These are phyloP conservation scores for Aspergillus ellipticus DNA, from an alignment of 495 filamentous ascomycete species.

Conservation along the genomic window DNA sequence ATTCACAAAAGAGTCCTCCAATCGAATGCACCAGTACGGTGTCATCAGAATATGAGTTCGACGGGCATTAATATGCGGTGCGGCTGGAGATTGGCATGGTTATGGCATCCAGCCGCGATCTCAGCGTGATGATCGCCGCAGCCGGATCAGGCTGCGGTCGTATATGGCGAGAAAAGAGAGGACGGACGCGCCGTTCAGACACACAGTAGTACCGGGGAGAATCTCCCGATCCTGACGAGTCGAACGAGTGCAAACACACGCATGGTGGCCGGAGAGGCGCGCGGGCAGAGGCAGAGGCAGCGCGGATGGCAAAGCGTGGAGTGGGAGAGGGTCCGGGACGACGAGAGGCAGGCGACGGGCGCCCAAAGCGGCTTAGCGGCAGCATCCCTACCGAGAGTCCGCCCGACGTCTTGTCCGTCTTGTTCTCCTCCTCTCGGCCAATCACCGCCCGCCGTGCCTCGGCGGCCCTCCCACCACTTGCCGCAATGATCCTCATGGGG, in stretches of 20 bases:
- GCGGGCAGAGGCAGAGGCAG: neutral
- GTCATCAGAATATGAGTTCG: no score
- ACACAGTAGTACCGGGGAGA: neutral
- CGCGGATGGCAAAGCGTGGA: neutral
- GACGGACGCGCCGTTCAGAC: neutral
- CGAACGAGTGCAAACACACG: slow-evolving; percentile 43
- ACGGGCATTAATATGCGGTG: neutral
- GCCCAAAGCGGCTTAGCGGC: slow-evolving; percentile 18
- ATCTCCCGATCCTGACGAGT: slow-evolving; percentile 27
- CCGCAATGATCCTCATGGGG: slow-evolving; percentile 23
- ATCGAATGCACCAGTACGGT: no score
- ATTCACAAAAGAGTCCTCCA: no score
- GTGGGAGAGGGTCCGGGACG: slow-evolving; percentile 1
- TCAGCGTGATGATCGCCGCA: neutral
- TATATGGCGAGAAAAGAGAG: neutral
- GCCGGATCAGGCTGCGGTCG: neutral
- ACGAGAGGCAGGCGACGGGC: slow-evolving; percentile 2
- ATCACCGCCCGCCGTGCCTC: slow-evolving; percentile 30
- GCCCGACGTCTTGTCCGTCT: slow-evolving; percentile 25
- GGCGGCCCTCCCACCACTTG: slow-evolving; percentile 23
- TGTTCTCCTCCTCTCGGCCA: slow-evolving; percentile 44
- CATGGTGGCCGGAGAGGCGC: slow-evolving; percentile 13
- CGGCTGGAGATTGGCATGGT: neutral
- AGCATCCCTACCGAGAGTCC: slow-evolving; percentile 19
- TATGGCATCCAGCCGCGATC: neutral